phyloP scores from a whole-genome alignment of 352 stramenopile genomes.

The Thalassiosira livingstoniorum region DNA sequence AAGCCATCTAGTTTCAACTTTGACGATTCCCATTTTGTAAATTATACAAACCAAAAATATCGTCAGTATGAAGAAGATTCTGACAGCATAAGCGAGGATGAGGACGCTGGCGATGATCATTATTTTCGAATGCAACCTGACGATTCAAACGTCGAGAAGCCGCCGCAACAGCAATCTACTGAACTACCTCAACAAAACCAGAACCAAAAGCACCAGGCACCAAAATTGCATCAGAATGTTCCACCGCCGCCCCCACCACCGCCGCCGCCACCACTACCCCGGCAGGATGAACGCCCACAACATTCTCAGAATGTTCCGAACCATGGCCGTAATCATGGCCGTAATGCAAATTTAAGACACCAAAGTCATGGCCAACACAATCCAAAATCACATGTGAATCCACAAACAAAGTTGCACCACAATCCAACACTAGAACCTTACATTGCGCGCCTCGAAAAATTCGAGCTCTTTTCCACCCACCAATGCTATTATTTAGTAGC shows the following conservation, averaged over 20 bases:
- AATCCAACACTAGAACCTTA: slow-evolving; percentile 78
- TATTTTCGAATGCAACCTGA: background rate
- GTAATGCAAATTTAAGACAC: background rate
- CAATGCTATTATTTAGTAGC: slow-evolving; percentile 85
- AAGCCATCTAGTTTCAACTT: background rate
- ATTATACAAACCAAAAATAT: background rate
- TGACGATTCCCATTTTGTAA: slow-evolving; percentile 2
- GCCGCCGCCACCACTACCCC: background rate
- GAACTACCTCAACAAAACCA: background rate
- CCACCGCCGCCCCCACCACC: background rate
- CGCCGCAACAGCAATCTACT: background rate
- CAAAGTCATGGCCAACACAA: background rate
- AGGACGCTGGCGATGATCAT: background rate
- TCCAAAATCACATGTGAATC: background rate
- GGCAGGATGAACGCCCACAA: background rate
- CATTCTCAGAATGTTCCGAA: background rate
- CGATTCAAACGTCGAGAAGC: background rate
- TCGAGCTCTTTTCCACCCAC: slow-evolving; percentile 83
- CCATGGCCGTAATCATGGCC: background rate
- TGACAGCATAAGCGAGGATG: background rate
- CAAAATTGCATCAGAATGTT: background rate
- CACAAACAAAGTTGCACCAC: background rate
- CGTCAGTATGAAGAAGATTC: background rate
- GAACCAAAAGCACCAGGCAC: background rate
- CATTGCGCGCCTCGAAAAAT: slow-evolving; percentile 76